Conservation (phyloP, 2,329 filamentous ascomycete genomes). For the Penicillium sumatraense region DNA sequence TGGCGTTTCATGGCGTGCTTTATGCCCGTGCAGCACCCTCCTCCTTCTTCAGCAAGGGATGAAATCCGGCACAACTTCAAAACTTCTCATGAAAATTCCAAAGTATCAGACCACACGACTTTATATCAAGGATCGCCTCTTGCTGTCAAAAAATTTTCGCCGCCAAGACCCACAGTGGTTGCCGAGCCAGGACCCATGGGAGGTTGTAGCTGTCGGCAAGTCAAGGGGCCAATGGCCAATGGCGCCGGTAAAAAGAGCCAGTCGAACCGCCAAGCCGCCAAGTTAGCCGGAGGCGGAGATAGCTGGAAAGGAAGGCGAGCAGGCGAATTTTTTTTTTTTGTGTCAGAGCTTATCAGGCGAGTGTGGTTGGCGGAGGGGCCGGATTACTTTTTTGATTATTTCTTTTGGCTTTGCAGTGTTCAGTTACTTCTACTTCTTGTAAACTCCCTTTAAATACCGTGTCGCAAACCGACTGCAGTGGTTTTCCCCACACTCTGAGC, state of each 20-base stretch:
- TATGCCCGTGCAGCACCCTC: not conserved
- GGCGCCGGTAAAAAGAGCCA: conserved; percentile 2
- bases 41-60: not conserved
- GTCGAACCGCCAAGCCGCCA: conserved; percentile 18
- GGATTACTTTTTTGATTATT: conserved; percentile 14
- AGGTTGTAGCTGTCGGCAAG: conserved; percentile 15
- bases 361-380: conserved; percentile 19
- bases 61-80: not conserved
- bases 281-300: conserved; percentile 12
- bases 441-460: conserved; percentile 17
- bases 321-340: conserved; percentile 17
- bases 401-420: conserved; percentile 1
- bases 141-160: conserved; percentile 5
- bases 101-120: not conserved
- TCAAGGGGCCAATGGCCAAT: conserved; percentile 19
- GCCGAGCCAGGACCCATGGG: conserved; percentile 15
- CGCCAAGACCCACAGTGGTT: conserved; percentile 7
- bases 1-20: conserved; percentile 9
- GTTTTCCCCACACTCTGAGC: conserved; percentile 3
- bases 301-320: conserved; percentile 3
- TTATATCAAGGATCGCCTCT: not conserved
- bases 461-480: conserved; percentile 11
- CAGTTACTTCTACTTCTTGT: not conserved
- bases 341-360: conserved; percentile 19
- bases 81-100: not conserved